Evolutionary conservation across 2,329 filamentous ascomycete species (phyloP).

Genomic region (Aureobasidium namibiae): DNA sequence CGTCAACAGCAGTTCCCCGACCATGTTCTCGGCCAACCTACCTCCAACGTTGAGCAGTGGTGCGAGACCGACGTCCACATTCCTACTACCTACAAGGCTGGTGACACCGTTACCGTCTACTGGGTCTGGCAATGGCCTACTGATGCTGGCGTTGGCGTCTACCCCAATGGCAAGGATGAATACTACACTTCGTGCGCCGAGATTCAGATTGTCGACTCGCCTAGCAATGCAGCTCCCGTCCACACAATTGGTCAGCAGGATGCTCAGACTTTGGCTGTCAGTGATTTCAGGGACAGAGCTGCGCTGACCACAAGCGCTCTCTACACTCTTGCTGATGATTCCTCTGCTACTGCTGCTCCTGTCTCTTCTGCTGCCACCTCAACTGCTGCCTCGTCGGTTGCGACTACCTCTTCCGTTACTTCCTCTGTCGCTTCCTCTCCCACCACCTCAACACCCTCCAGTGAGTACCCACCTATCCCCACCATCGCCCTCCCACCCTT

Average conservation of each 20-base stretch:
- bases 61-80: slow-evolving; percentile 79
- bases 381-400: neutral
- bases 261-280: slow-evolving; percentile 32
- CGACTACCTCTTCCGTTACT: neutral
- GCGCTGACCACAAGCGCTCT: slow-evolving; percentile 28
- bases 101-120: slow-evolving; percentile 70
- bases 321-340: slow-evolving; percentile 15
- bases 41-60: slow-evolving; percentile 48
- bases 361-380: neutral
- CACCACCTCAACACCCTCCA: neutral
- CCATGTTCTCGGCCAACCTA: slow-evolving; percentile 41
- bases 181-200: slow-evolving; percentile 54
- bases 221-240: slow-evolving; percentile 13
- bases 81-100: slow-evolving; percentile 54
- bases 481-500: neutral
- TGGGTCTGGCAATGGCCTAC: slow-evolving; percentile 96
- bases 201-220: slow-evolving; percentile 39
- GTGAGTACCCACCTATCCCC: neutral
- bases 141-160: slow-evolving; percentile 27
- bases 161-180: slow-evolving; percentile 43
- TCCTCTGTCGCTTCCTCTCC: neutral
- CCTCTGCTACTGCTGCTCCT: neutral
- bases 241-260: slow-evolving; percentile 33
- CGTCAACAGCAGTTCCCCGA: slow-evolving; percentile 53
- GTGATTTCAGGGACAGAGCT: slow-evolving; percentile 32